phyloP scores from a whole-genome alignment of 2,329 filamentous ascomycete genomes.

The Amesomyces nigricolor region DNA sequence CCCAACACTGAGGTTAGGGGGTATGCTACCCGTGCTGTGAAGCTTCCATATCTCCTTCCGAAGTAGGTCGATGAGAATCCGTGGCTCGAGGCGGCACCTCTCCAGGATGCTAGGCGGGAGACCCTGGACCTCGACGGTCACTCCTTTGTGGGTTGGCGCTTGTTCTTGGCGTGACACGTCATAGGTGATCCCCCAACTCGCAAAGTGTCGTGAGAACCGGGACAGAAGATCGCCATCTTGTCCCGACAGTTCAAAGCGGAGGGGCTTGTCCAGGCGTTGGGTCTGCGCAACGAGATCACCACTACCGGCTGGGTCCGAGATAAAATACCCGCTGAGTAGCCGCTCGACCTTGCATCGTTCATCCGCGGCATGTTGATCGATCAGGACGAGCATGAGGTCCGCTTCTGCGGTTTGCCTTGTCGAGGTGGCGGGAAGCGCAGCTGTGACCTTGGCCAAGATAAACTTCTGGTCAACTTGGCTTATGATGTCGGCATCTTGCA shows the following conservation, averaged over 20 bases:
- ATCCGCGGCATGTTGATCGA: conserved; percentile 94
- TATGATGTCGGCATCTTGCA: conserved; percentile 60
- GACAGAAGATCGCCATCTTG: conserved; percentile 57
- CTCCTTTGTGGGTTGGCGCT: neutral
- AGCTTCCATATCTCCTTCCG: conserved; percentile 68
- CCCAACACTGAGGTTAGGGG: neutral
- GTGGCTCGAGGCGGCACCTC: conserved; percentile 67
- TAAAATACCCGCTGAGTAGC: conserved; percentile 55
- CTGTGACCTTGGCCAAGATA: conserved; percentile 60
- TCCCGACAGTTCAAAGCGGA: conserved; percentile 59
- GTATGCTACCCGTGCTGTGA: conserved; percentile 39
- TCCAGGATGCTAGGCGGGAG: conserved; percentile 71
- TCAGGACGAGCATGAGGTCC: conserved; percentile 55
- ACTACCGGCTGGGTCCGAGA: neutral
- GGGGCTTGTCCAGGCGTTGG: conserved; percentile 43
- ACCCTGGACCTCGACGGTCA: conserved; percentile 24
- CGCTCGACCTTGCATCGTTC: conserved; percentile 76
- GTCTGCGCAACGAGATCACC: conserved; percentile 24
- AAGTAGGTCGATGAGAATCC: conserved; percentile 66
- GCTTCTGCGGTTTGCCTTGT: neutral
- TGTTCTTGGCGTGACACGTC: conserved; percentile 27
- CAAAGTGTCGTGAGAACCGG: conserved; percentile 52
- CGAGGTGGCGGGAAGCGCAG: conserved; percentile 17
- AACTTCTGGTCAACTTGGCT: conserved; percentile 88
- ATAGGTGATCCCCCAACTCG: conserved; percentile 69